These are phyloP conservation scores for Grosmannia clavigera DNA, from an alignment of 2,329 filamentous ascomycete genomes.

Conservation along the genomic window DNA sequence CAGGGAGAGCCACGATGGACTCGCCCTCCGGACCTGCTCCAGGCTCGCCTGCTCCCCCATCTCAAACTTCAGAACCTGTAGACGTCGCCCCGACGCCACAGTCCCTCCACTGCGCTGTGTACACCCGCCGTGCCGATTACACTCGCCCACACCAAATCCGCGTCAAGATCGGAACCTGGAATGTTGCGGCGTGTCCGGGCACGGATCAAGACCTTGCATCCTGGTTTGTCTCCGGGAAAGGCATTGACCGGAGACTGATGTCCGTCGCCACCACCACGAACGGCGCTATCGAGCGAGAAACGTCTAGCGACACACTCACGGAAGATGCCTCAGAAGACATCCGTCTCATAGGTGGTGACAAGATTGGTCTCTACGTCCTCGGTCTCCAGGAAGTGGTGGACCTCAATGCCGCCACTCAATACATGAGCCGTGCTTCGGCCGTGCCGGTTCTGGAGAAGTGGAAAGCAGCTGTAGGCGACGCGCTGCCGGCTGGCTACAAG, in stretches of 20 bases:
- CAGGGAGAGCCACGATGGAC: neutral
- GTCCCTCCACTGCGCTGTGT: slow-evolving; percentile 53
- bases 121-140: slow-evolving; percentile 68
- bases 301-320: slow-evolving; percentile 30
- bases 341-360: slow-evolving; percentile 43
- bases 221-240: slow-evolving; percentile 77
- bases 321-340: slow-evolving; percentile 18
- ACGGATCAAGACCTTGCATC: slow-evolving; percentile 77
- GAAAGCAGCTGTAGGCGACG: slow-evolving; percentile 62
- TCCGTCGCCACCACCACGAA: slow-evolving; percentile 35
- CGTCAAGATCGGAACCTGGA: slow-evolving; percentile 92
- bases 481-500: slow-evolving; percentile 65
- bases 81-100: slow-evolving; percentile 35
- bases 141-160: slow-evolving; percentile 60
- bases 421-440: slow-evolving; percentile 52
- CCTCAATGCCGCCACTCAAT: slow-evolving; percentile 66
- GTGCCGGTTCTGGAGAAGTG: slow-evolving; percentile 53
- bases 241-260: slow-evolving; percentile 51
- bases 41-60: slow-evolving; percentile 22
- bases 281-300: slow-evolving; percentile 25
- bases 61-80: slow-evolving; percentile 27
- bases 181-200: slow-evolving; percentile 73
- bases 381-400: slow-evolving; percentile 90
- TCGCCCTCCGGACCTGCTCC: neutral
- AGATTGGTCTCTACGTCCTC: slow-evolving; percentile 81